Conservation (phyloP, 78 protist species). For the Dictyostelium intermedium region DNA sequence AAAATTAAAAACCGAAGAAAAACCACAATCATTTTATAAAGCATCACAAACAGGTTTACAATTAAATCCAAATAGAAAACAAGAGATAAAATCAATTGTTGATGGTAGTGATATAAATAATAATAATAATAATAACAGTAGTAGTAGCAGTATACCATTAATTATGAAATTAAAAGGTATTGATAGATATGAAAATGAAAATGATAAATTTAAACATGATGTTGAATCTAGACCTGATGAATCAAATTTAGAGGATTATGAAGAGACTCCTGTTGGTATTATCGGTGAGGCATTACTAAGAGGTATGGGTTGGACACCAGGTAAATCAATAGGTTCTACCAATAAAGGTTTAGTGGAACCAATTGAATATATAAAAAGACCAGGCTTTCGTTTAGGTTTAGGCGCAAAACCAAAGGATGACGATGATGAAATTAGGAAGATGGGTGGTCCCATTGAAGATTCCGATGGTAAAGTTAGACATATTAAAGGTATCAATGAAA, state of each 20-base stretch:
- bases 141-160: constrained; percentile 12
- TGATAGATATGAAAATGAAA: constrained; percentile 32
- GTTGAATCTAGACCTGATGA: constrained; percentile 65
- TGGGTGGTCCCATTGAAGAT: constrained; percentile 5
- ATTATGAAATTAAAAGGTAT: constrained; percentile 55
- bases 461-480: constrained; percentile 61
- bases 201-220: constrained; percentile 75
- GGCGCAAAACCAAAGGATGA: constrained; percentile 61
- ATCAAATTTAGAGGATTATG: constrained; percentile 54
- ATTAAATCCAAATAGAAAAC: constrained; percentile 27
- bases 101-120: neutral
- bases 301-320: constrained; percentile 88
- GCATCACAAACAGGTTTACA: constrained; percentile 53
- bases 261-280: constrained; percentile 59
- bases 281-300: constrained; percentile 85
- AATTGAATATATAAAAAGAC: constrained; percentile 62
- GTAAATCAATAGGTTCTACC: constrained; percentile 70
- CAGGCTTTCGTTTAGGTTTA: constrained; percentile 65
- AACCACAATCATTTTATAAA: neutral
- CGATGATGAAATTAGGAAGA: neutral
- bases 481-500: neutral
- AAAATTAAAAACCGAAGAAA: constrained; percentile 14
- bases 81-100: constrained; percentile 28
- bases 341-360: constrained; percentile 71
- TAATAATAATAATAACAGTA: neutral